phyloP scores from a whole-genome alignment of 371 early-diverging fungal genomes.

The Lichtheimia ramosa region DNA sequence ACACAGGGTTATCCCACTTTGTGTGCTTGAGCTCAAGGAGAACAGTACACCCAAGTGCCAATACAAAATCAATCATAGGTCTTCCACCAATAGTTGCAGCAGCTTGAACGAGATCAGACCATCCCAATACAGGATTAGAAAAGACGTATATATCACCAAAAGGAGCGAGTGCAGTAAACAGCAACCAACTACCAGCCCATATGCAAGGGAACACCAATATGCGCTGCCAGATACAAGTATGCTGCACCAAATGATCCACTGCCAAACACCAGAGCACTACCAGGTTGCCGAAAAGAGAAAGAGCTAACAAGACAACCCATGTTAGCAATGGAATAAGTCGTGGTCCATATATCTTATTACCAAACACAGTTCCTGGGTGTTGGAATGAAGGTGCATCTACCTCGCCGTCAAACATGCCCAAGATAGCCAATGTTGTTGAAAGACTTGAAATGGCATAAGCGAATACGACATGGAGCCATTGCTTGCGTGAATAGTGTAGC shows the following conservation, averaged over 20 bases:
- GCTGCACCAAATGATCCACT: conserved; percentile 13
- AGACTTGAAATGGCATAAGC: conserved; percentile 16
- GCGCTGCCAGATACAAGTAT: conserved; percentile 11
- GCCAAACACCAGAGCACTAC: conserved; percentile 5
- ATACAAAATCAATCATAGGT: conserved; percentile 28
- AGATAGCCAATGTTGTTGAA: conserved; percentile 10
- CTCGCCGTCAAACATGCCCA: conserved; percentile 19
- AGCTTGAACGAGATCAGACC: conserved; percentile 31
- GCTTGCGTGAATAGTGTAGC: conserved; percentile 24
- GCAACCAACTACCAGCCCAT: conserved; percentile 30
- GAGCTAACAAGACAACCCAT: background rate
- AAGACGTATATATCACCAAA: conserved; percentile 29
- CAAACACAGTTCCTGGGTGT: conserved; percentile 6
- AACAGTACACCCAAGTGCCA: conserved; percentile 27
- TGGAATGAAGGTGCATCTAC: conserved; percentile 14
- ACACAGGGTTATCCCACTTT: background rate
- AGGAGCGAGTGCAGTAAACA: conserved; percentile 11
- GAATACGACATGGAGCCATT: conserved; percentile 11
- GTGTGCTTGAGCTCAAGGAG: conserved; percentile 16
- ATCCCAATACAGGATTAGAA: conserved; percentile 18
- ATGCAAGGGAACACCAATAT: conserved; percentile 26
- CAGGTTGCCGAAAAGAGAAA: conserved; percentile 9
- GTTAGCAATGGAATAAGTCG: background rate
- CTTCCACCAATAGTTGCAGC: conserved; percentile 26
- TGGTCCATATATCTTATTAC: conserved; percentile 7